These are phyloP conservation scores for Ogataea nakhonphanomensis DNA, from an alignment of 805 yeast species.

Conservation along the genomic window DNA sequence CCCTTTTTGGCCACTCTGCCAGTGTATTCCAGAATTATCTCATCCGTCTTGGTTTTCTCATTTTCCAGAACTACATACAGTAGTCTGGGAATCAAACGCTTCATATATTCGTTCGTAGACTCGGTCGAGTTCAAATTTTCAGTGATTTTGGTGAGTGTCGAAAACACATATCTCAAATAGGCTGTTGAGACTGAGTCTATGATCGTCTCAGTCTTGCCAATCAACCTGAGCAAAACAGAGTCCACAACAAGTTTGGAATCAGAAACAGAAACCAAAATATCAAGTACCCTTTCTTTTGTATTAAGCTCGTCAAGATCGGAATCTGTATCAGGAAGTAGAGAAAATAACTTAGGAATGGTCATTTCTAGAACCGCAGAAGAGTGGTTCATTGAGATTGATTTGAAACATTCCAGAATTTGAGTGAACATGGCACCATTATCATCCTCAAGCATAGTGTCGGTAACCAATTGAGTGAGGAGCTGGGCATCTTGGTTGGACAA, in stretches of 20 bases:
- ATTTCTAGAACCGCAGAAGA: conserved; percentile 44
- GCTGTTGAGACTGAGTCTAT: conserved; percentile 12
- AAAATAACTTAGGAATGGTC: conserved; percentile 49
- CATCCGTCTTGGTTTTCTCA: conserved; percentile 17
- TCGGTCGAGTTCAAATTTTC: conserved; percentile 12
- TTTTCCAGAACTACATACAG: conserved; percentile 20
- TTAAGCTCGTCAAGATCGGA: conserved; percentile 1
- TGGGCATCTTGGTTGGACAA: conserved; percentile 54
- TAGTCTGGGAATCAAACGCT: conserved; percentile 41
- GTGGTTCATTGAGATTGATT: conserved; percentile 39
- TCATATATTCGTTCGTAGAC: conserved; percentile 36
- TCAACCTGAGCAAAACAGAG: conserved; percentile 40
- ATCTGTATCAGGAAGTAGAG: conserved; percentile 44
- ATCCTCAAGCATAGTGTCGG: conserved; percentile 55
- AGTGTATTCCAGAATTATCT: conserved; percentile 34
- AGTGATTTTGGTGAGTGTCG: conserved; percentile 20
- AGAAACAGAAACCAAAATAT: conserved; percentile 36
- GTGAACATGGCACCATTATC: conserved; percentile 48
- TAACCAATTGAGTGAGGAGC: conserved; percentile 60
- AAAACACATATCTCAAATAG: conserved; percentile 27
- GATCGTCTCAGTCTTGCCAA: conserved; percentile 35
- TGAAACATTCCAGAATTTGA: conserved; percentile 55
- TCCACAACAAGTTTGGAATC: conserved; percentile 43
- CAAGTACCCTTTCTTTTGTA: conserved; percentile 34
- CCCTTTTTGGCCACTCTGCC: conserved; percentile 43